Evolutionary conservation across 768 basidiomycete genomes (phyloP), one percentile per base, ranked within the genome.

Genomic region (Cystofilobasidium bisporidii): DNA sequence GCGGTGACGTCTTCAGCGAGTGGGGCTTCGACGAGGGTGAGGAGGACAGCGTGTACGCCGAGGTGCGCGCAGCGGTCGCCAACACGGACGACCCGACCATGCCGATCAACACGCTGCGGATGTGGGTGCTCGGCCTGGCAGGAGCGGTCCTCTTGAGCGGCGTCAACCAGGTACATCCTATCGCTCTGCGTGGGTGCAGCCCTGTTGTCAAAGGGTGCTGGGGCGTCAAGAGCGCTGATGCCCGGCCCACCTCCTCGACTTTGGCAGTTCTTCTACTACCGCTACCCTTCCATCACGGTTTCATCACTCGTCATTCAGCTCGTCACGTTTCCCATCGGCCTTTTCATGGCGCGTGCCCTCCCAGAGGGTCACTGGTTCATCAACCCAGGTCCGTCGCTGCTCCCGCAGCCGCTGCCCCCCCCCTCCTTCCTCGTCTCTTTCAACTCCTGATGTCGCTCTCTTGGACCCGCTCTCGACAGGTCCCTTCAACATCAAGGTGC

Each of bases 21-120:
- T 68, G 61, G 55, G 67, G 67, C 3, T 68, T 69, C 26, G 63
- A 69, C 30, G 68, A 69, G 45, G 68, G 63, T 9, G 68, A 64
- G 38, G 68, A 69, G 24, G 68, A 69, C 58, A 38, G 32, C 10
- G 68, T 69, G 0, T 69, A 69, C 43, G 68, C 68, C 15, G 68
- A 69, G 48, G 68, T 69, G 15, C 20, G 68, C 38, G 68, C 68
- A 12, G 68, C 68, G 22, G 68, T 69, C 56, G 32, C 30, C 18
- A 69, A 69, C 36, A 69, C 68, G 20, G 68, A 69, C 40, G 68
- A 69, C 24, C 58, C 63, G 17, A 41, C 63, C 33, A 59, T 69
- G 56, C 68, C 68, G 22, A 36, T 47, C n/a, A 69, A 69, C 47
- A 69, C 68, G 58, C 30, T 69, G 18, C 18, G 68, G 18, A 62